Evolutionary conservation across 2,329 filamentous ascomycete species (phyloP).

Genomic region (Curvularia sp.): DNA sequence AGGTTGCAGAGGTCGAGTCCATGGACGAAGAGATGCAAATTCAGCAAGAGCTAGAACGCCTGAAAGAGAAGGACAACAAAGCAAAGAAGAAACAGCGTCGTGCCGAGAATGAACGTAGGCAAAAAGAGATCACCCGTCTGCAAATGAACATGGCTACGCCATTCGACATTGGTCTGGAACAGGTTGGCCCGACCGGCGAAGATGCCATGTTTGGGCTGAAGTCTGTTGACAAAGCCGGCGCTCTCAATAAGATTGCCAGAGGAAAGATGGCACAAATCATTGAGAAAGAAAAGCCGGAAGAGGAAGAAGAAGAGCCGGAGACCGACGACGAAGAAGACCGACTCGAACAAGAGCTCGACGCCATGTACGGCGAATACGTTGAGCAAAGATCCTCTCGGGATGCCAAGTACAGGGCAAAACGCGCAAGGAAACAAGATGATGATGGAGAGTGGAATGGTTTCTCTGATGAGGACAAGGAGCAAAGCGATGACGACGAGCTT

Average conservation of each 20-base stretch:
- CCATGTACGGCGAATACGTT: slow-evolving; percentile 84
- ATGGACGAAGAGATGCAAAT: slow-evolving; percentile 96
- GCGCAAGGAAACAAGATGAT: slow-evolving; percentile 80
- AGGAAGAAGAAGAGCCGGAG: slow-evolving; percentile 59
- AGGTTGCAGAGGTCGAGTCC: slow-evolving; percentile 80
- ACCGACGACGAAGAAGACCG: slow-evolving; percentile 81
- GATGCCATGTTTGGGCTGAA: slow-evolving; percentile 89
- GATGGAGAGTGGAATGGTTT: slow-evolving; percentile 84
- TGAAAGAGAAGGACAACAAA: slow-evolving; percentile 79
- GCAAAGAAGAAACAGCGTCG: slow-evolving; percentile 84
- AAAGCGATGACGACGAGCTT: slow-evolving; percentile 63
- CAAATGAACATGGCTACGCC: slow-evolving; percentile 97
- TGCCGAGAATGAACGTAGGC: slow-evolving; percentile 90
- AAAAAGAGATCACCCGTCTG: slow-evolving; percentile 93
- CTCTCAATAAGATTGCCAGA: slow-evolving; percentile 71
- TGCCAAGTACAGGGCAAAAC: slow-evolving; percentile 89
- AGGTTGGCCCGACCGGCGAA: slow-evolving; percentile 76
- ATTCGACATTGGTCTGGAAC: slow-evolving; percentile 94
- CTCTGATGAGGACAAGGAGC: slow-evolving; percentile 67
- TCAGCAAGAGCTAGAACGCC: slow-evolving; percentile 81
- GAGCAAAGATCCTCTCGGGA: slow-evolving; percentile 80
- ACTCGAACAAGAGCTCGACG: slow-evolving; percentile 84
- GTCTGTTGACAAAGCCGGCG: slow-evolving; percentile 76
- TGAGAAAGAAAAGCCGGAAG: slow-evolving; percentile 57
- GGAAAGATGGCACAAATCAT: slow-evolving; percentile 78